These are phyloP conservation scores for Hanseniaspora guilliermondii DNA, from an alignment of 805 yeast species.

Conservation along the genomic window DNA sequence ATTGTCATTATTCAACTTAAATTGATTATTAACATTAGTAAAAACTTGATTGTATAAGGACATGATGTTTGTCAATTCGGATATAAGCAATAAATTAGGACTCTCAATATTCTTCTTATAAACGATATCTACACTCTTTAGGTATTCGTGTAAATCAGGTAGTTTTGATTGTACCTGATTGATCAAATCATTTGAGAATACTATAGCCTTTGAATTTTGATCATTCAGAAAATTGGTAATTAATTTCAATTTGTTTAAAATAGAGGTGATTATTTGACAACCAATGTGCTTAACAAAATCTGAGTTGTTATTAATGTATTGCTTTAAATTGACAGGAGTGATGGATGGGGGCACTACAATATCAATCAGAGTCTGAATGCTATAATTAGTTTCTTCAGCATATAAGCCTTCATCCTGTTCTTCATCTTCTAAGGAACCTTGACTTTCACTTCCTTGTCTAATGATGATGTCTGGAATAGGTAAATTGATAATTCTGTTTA, in stretches of 20 bases:
- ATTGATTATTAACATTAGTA: constrained; percentile 26
- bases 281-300: constrained; percentile 50
- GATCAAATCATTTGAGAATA: constrained; percentile 2
- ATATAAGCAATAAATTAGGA: constrained; percentile 33
- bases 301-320: constrained; percentile 41
- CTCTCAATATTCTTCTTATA: constrained; percentile 32
- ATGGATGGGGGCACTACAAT: constrained; percentile 53
- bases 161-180: not conserved
- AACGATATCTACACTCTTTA: constrained; percentile 33
- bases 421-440: constrained; percentile 26
- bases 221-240: not conserved
- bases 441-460: constrained; percentile 21
- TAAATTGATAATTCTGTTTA: constrained; percentile 46
- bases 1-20: constrained; percentile 24
- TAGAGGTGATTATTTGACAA: constrained; percentile 44
- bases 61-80: constrained; percentile 37
- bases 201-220: not conserved
- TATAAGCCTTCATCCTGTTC: not conserved
- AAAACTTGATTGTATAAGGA: constrained; percentile 32
- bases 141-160: constrained; percentile 18
- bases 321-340: constrained; percentile 43
- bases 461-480: constrained; percentile 38
- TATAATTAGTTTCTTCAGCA: not conserved
- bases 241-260: constrained; percentile 40
- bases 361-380: constrained; percentile 33